phyloP scores from a whole-genome alignment of 345 rosid genomes.

The Moricandia arvensis region DNA sequence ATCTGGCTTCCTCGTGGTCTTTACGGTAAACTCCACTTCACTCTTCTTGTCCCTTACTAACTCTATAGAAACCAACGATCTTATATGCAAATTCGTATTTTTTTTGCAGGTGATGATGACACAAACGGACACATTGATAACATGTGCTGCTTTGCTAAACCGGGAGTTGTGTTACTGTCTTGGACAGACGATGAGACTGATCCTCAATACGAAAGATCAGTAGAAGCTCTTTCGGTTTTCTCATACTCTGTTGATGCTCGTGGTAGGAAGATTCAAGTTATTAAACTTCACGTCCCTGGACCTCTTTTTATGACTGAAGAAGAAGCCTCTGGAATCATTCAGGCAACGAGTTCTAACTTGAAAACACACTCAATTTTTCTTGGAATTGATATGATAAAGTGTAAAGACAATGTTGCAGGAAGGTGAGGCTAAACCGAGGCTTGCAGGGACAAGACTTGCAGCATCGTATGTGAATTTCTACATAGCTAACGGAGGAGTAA shows the following conservation, averaged over 20 bases:
- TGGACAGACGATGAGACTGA: slow-evolving; percentile 78
- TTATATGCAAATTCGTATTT: not conserved
- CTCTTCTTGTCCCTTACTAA: not conserved
- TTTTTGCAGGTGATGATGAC: slow-evolving; percentile 83
- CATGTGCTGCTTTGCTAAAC: slow-evolving; percentile 91
- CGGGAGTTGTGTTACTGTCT: slow-evolving; percentile 79
- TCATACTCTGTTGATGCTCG: slow-evolving; percentile 61
- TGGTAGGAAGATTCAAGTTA: slow-evolving; percentile 69
- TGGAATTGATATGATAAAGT: not conserved
- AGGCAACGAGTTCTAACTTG: slow-evolving; percentile 44
- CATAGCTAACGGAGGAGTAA: slow-evolving; percentile 73
- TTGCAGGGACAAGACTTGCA: slow-evolving; percentile 80
- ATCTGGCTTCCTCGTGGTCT: slow-evolving; percentile 91
- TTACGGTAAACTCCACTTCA: slow-evolving; percentile 49
- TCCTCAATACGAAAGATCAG: slow-evolving; percentile 67
- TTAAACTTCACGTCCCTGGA: slow-evolving; percentile 79
- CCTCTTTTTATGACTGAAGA: slow-evolving; percentile 83
- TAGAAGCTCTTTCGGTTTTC: slow-evolving; percentile 63
- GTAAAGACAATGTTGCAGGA: slow-evolving; percentile 39
- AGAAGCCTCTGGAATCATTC: slow-evolving; percentile 68
- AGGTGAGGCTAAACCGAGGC: slow-evolving; percentile 62
- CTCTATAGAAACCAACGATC: not conserved
- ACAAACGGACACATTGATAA: slow-evolving; percentile 97
- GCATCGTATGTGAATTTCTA: slow-evolving; percentile 84
- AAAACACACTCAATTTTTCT: not conserved